Percentiles rank a stretch among this genome's conserved stretches.
Conservation (phyloP, 208 protist genomes). For the Leishmania arabica region DNA sequence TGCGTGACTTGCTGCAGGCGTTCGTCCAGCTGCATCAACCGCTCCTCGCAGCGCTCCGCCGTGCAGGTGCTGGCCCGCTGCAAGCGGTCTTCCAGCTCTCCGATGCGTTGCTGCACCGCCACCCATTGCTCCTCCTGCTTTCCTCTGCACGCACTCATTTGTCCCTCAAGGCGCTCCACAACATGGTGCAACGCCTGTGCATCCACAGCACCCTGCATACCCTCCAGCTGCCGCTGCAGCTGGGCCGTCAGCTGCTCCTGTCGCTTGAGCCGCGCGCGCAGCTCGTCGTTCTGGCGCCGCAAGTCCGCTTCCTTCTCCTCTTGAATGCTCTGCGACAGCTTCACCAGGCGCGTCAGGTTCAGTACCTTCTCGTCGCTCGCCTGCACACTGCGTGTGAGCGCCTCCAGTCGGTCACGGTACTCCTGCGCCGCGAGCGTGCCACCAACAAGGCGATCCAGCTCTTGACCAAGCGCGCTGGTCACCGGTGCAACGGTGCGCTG, state of each 20-base stretch:
- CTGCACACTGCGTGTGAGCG: slow-evolving; percentile 42
- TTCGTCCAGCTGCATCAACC: slow-evolving; percentile 26
- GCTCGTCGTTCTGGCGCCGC: slow-evolving; percentile 65
- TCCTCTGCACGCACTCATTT: slow-evolving; percentile 7
- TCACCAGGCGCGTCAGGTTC: slow-evolving; percentile 81
- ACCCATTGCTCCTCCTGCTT: slow-evolving; percentile 33
- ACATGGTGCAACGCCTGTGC: slow-evolving; percentile 25
- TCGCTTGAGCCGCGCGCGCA: slow-evolving; percentile 61
- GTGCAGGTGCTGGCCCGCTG: not conserved
- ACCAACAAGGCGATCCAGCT: slow-evolving; percentile 60
- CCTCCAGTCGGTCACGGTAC: slow-evolving; percentile 56
- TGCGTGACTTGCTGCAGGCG: slow-evolving; percentile 18
- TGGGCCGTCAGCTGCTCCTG: slow-evolving; percentile 64
- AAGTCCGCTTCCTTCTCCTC: slow-evolving; percentile 74
- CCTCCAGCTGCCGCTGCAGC: slow-evolving; percentile 47
- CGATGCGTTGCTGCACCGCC: slow-evolving; percentile 22
- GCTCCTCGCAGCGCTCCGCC: slow-evolving; percentile 31
- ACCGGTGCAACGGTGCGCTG: slow-evolving; percentile 1
- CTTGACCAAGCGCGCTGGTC: slow-evolving; percentile 24
- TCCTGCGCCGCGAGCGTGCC: slow-evolving; percentile 74
- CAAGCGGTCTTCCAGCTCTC: slow-evolving; percentile 17
- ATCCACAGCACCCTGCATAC: slow-evolving; percentile 17
- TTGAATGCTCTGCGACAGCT: slow-evolving; percentile 73
- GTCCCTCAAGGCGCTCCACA: slow-evolving; percentile 19
- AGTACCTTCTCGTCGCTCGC: slow-evolving; percentile 79